Percentiles rank a stretch among this genome's conserved stretches.
phyloP scores from a whole-genome alignment of 2,329 filamentous ascomycete species.

The Balansia obtecta region DNA sequence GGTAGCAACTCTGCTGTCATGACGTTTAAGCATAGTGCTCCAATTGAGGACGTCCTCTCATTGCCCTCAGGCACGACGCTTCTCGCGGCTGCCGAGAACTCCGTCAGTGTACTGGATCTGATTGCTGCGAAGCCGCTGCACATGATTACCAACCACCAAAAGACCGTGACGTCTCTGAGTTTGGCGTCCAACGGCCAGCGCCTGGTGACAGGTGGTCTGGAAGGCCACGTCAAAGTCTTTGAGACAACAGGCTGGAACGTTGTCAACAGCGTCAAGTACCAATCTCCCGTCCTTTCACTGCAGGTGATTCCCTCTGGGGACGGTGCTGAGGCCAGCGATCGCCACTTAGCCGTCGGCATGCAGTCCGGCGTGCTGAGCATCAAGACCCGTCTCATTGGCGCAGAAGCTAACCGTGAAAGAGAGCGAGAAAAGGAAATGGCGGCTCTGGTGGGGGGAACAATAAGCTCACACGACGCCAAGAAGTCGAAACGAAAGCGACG shows the following conservation, averaged over 20 bases:
- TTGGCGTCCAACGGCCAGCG: conserved; percentile 70
- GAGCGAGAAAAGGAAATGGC: conserved; percentile 79
- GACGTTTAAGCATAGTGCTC: conserved; percentile 87
- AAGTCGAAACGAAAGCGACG: conserved; percentile 55
- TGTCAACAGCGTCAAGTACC: conserved; percentile 88
- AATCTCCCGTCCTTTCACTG: conserved; percentile 77
- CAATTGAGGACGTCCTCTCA: conserved; percentile 78
- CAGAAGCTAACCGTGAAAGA: conserved; percentile 63
- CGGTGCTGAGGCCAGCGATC: conserved; percentile 52
- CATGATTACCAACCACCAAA: conserved; percentile 88
- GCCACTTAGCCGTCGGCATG: conserved; percentile 90
- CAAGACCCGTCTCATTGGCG: conserved; percentile 73
- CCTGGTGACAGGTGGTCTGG: conserved; percentile 76
- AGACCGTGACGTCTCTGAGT: conserved; percentile 83
- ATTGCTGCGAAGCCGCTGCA: conserved; percentile 81
- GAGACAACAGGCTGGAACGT: conserved; percentile 93
- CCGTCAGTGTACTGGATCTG: conserved; percentile 83
- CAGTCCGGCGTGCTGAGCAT: conserved; percentile 85
- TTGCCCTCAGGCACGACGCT: conserved; percentile 79
- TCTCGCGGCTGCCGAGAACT: conserved; percentile 71
- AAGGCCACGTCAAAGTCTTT: conserved; percentile 95
- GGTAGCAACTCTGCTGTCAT: conserved; percentile 58
- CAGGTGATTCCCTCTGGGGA: conserved; percentile 47
- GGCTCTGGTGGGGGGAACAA: conserved; percentile 62
- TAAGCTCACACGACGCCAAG: conserved; percentile 65